A percentile compares a stretch with the other conserved stretches of the same genome.
phyloP scores from a whole-genome alignment of 2,329 filamentous ascomycete species.

The Lachnellula suecica region DNA sequence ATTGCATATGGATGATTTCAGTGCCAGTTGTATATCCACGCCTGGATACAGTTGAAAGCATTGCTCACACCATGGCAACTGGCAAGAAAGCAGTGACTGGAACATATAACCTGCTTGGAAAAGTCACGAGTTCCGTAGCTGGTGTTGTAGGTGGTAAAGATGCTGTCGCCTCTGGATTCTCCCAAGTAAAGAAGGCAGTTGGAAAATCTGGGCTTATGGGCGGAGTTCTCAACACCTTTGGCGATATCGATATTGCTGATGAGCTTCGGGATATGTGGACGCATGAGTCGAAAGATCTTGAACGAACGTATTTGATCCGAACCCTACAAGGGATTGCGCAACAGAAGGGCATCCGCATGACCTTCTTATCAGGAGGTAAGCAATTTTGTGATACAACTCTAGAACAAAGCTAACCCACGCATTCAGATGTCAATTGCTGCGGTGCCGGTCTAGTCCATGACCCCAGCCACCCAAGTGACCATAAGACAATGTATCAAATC shows the following conservation, averaged over 20 bases:
- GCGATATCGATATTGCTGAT: slow-evolving; percentile 91
- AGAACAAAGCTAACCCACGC: slow-evolving; percentile 14
- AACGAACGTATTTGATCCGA: slow-evolving; percentile 92
- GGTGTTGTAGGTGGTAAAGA: slow-evolving; percentile 95
- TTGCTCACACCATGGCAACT: slow-evolving; percentile 87
- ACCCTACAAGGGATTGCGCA: slow-evolving; percentile 94
- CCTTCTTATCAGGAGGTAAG: slow-evolving; percentile 85
- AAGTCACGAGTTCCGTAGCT: slow-evolving; percentile 91
- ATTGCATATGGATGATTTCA: slow-evolving; percentile 94
- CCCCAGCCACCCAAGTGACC: slow-evolving; percentile 83
- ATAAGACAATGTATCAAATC: slow-evolving; percentile 99
- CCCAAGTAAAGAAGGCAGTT: slow-evolving; percentile 92
- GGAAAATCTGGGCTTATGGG: slow-evolving; percentile 96
- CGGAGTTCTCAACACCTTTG: slow-evolving; percentile 91
- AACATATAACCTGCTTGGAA: slow-evolving; percentile 93
- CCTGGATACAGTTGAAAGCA: slow-evolving; percentile 84
- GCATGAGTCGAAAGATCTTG: slow-evolving; percentile 95
- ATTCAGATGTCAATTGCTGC: slow-evolving; percentile 76
- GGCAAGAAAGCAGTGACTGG: slow-evolving; percentile 97
- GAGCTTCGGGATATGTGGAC: slow-evolving; percentile 98
- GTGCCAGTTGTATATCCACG: slow-evolving; percentile 90
- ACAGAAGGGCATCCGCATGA: slow-evolving; percentile 95
- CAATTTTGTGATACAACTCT: slow-evolving; percentile 3
- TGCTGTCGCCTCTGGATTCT: slow-evolving; percentile 89
- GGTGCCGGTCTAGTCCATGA: slow-evolving; percentile 95